Percentiles rank a stretch among this genome's conserved stretches.
These are phyloP conservation scores for Gnetum montanum DNA, from an alignment of 75 land plant species.

Conservation along the genomic window DNA sequence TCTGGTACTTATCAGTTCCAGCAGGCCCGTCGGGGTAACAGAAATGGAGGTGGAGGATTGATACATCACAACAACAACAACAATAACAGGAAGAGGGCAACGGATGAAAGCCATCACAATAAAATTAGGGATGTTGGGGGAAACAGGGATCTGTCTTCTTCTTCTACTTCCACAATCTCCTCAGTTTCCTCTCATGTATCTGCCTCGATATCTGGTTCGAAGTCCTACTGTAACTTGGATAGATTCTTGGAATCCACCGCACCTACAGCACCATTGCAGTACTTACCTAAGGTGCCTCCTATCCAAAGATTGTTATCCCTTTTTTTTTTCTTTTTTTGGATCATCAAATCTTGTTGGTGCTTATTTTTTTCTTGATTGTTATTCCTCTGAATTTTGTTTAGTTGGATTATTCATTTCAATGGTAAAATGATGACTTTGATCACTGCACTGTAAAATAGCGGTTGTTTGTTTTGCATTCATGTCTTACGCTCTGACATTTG, in stretches of 20 bases:
- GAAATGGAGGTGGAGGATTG: background rate
- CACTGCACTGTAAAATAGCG: too few relatives aligned
- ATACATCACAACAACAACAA: background rate
- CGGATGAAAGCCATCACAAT: background rate
- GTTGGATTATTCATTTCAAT: too few relatives aligned
- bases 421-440: too few relatives aligned
- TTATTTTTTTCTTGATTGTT: too few relatives aligned
- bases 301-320: background rate
- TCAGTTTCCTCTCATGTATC: background rate
- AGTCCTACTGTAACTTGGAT: conserved; percentile 27
- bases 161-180: background rate
- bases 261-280: conserved; percentile 42
- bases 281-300: conserved; percentile 37
- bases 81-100: background rate
- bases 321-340: background rate
- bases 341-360: background rate
- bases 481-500: background rate
- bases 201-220: background rate
- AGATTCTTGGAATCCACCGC: conserved; percentile 41
- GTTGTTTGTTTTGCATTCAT: conserved; percentile 2
- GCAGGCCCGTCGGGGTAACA: conserved; percentile 5
- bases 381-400: background rate
- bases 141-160: conserved; percentile 5
- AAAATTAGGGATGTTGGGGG: too few relatives aligned
- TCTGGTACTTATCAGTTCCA: too few relatives aligned